phyloP scores from a whole-genome alignment of 2,329 filamentous ascomycete species.

The Diaporthe nobilis region DNA sequence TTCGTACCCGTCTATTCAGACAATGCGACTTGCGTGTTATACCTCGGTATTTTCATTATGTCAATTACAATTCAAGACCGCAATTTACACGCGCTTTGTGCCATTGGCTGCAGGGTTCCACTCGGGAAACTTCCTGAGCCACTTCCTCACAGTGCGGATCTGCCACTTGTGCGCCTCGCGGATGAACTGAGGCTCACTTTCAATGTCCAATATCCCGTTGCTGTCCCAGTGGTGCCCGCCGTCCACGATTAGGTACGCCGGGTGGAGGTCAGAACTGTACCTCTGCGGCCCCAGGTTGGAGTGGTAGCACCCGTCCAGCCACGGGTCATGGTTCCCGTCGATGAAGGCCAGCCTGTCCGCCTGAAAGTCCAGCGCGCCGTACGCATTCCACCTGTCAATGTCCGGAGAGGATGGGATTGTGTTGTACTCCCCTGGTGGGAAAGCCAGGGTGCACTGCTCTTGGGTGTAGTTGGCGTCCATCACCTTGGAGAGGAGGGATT shows the following conservation, averaged over 20 bases:
- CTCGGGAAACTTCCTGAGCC: conserved; percentile 51
- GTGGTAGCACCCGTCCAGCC: conserved; percentile 67
- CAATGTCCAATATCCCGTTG: conserved; percentile 55
- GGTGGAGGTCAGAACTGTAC: conserved; percentile 58
- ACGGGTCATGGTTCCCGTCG: conserved; percentile 66
- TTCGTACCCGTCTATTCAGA: not conserved
- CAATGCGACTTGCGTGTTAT: no score
- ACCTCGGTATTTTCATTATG: no score
- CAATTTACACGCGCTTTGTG: not conserved
- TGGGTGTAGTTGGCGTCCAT: conserved; percentile 65
- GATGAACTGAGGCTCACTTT: conserved; percentile 64
- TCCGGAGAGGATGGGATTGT: conserved; percentile 59
- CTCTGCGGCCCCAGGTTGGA: conserved; percentile 56
- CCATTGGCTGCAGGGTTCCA: conserved; percentile 44
- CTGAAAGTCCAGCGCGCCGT: conserved; percentile 61
- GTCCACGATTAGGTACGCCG: conserved; percentile 64
- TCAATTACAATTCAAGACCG: fast-evolving
- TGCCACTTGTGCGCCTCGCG: conserved; percentile 65
- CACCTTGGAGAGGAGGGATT: conserved; percentile 62
- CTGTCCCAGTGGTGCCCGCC: conserved; percentile 68
- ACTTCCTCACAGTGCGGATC: conserved; percentile 65
- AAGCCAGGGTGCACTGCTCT: conserved; percentile 69
- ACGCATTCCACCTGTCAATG: conserved; percentile 58
- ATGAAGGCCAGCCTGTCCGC: conserved; percentile 65
- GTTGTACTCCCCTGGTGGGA: conserved; percentile 61